Evolutionary conservation across 768 basidiomycete species (phyloP).

Genomic region (Kondoa subrosea): DNA sequence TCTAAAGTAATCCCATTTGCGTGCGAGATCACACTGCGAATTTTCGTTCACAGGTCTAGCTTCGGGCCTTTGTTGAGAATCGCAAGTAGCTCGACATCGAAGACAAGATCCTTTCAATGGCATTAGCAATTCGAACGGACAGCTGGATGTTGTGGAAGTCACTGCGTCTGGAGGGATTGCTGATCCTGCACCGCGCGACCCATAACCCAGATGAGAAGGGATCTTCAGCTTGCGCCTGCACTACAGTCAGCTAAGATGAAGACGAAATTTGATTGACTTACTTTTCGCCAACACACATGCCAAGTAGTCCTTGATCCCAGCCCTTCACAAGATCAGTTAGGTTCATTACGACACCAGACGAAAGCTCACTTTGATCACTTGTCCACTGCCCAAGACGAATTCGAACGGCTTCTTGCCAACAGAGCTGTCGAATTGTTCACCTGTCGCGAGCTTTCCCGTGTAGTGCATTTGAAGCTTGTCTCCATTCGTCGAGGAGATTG

Average conservation of each 20-base stretch:
- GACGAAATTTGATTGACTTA: background rate
- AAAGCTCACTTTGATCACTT: conserved; percentile 3
- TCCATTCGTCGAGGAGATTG: background rate
- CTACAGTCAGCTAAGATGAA: background rate
- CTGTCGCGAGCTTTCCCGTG: background rate
- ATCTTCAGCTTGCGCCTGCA: conserved; percentile 8
- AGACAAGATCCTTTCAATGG: background rate
- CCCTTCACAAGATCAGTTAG: background rate
- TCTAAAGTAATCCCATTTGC: too few species aligned
- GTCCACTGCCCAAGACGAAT: background rate
- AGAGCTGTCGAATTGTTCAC: conserved; percentile 1
- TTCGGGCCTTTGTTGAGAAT: background rate
- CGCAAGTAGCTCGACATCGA: conserved; percentile 3
- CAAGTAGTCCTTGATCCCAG: conserved; percentile 6
- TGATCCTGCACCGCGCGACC: background rate
- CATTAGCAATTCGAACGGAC: background rate
- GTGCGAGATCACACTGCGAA: background rate
- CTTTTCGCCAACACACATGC: conserved; percentile 9
- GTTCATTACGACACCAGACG: background rate
- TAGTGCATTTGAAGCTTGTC: conserved; percentile 2
- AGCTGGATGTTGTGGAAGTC: background rate
- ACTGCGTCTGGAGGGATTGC: background rate
- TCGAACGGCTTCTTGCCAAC: background rate
- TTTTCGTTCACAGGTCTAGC: background rate
- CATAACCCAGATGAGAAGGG: conserved; percentile 6